Conservation (phyloP, 768 basidiomycete genomes). For the Tubosaeta brunneosetosa region DNA sequence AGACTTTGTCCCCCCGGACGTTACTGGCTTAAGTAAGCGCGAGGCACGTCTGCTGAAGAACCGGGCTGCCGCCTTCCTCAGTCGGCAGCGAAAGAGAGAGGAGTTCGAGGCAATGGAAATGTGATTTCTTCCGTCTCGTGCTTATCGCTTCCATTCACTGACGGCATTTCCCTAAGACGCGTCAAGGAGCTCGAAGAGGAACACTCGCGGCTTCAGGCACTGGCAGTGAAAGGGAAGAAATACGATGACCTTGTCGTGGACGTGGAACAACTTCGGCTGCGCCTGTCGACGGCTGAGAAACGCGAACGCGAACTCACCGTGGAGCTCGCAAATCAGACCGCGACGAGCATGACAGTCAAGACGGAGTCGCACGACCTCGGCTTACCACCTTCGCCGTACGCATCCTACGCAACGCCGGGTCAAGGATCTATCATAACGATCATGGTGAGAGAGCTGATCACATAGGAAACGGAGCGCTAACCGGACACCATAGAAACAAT, state of each 20-base stretch:
- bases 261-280: slow-evolving; percentile 62
- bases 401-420: slow-evolving; percentile 30
- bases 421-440: slow-evolving; percentile 63
- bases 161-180: slow-evolving; percentile 46
- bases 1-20: slow-evolving; percentile 86
- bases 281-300: slow-evolving; percentile 59
- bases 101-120: slow-evolving; percentile 90
- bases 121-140: slow-evolving; percentile 46
- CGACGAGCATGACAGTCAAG: slow-evolving; percentile 42
- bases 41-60: slow-evolving; percentile 92
- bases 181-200: slow-evolving; percentile 83
- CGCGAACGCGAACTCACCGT: slow-evolving; percentile 64
- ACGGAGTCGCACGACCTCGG: slow-evolving; percentile 54
- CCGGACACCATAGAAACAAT: slow-evolving; percentile 42
- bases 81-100: slow-evolving; percentile 86
- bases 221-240: slow-evolving; percentile 45
- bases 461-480: slow-evolving; percentile 10
- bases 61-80: slow-evolving; percentile 87
- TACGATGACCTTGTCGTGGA: slow-evolving; percentile 47
- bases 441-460: slow-evolving; percentile 47
- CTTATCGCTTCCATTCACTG: slow-evolving; percentile 10
- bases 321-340: slow-evolving; percentile 47
- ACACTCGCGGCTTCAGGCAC: slow-evolving; percentile 64
- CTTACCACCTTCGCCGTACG: slow-evolving; percentile 42
- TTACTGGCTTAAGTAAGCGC: slow-evolving; percentile 81